These are phyloP conservation scores for Starmerella bacillaris DNA, from an alignment of 805 yeast genomes.

Conservation along the genomic window DNA sequence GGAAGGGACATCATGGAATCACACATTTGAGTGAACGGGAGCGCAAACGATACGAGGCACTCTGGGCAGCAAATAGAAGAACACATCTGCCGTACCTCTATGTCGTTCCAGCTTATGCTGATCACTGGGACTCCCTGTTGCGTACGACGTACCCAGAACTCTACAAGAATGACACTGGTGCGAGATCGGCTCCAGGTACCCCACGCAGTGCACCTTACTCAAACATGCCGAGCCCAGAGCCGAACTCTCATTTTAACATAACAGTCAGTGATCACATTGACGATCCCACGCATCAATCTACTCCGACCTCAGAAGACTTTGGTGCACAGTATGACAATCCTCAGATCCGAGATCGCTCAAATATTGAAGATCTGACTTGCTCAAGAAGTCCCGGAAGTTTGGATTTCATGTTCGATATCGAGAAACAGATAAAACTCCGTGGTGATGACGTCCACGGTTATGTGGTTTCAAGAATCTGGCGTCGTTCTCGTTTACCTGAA, in stretches of 20 bases:
- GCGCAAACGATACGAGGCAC: constrained; percentile 75
- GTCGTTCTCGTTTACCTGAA: constrained; percentile 50
- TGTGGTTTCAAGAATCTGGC: constrained; percentile 67
- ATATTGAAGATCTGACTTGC: not conserved
- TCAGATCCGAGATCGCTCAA: not conserved
- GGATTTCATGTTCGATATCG: constrained; percentile 10
- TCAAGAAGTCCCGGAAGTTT: not conserved
- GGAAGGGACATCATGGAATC: constrained; percentile 67
- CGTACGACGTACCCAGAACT: not conserved
- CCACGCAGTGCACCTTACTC: not conserved
- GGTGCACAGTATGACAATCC: no score
- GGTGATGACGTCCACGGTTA: constrained; percentile 31
- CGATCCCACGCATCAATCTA: no score
- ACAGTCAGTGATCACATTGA: no score
- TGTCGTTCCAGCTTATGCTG: constrained; percentile 6
- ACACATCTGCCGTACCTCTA: constrained; percentile 16
- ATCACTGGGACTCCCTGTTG: constrained; percentile 9
- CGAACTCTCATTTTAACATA: no score
- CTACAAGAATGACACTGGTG: not conserved
- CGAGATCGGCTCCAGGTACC: not conserved
- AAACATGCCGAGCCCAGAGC: not conserved
- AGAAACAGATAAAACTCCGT: constrained; percentile 20
- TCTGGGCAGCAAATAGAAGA: constrained; percentile 83
- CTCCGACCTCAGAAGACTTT: no score
- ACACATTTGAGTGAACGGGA: constrained; percentile 35